These are phyloP conservation scores for Lactifluus volemus DNA, from an alignment of 768 basidiomycete species.

Conservation along the genomic window DNA sequence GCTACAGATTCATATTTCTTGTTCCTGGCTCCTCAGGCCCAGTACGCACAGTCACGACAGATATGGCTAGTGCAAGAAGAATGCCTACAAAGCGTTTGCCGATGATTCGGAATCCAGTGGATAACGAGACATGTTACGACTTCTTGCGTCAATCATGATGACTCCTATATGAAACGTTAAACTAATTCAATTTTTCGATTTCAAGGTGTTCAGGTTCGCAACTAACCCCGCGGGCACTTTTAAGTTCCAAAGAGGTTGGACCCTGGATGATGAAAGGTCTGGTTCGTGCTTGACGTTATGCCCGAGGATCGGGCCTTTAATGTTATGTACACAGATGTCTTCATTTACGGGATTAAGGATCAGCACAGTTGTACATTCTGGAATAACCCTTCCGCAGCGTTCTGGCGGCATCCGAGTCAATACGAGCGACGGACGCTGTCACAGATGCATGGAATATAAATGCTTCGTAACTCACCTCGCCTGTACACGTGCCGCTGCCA, in stretches of 20 bases:
- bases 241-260: neutral
- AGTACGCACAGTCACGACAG: too few relatives aligned
- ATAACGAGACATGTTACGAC: too few relatives aligned
- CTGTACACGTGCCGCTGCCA: too few relatives aligned
- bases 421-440: neutral
- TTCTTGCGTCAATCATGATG: neutral
- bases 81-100: too few relatives aligned
- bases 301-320: constrained; percentile 1
- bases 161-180: neutral
- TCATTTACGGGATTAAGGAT: neutral
- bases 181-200: neutral
- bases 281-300: neutral
- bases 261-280: neutral
- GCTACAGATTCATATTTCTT: too few relatives aligned
- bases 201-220: neutral
- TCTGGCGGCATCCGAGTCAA: neutral
- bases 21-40: too few relatives aligned
- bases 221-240: neutral
- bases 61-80: too few relatives aligned
- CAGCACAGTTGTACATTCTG: neutral
- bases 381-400: neutral
- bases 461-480: neutral
- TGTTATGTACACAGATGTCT: constrained; percentile 8
- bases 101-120: neutral
- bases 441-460: neutral